Evolutionary conservation across 2,329 filamentous ascomycete species (phyloP).

Genomic region (Sarocladium brachiariae): DNA sequence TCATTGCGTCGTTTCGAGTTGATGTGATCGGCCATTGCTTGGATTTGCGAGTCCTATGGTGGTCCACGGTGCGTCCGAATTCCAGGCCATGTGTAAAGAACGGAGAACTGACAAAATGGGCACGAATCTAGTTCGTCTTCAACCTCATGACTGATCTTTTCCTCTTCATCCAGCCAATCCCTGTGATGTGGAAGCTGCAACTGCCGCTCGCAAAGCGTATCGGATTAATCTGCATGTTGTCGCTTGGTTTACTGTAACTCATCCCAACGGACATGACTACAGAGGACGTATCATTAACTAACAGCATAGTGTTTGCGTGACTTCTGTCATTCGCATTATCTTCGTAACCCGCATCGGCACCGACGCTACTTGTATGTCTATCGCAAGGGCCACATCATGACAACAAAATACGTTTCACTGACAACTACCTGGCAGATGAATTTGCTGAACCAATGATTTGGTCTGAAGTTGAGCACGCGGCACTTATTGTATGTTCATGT

Average conservation of each 20-base stretch:
- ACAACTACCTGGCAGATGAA: constrained; percentile 16
- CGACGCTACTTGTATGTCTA: constrained; percentile 19
- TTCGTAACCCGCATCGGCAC: constrained; percentile 18
- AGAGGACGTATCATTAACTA: no score
- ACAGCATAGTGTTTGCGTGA: constrained; percentile 17
- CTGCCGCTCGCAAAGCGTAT: constrained; percentile 23
- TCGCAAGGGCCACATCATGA: neutral
- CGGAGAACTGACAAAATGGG: neutral
- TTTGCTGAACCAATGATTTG: constrained; percentile 22
- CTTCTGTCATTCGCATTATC: constrained; percentile 22
- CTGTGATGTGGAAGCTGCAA: constrained; percentile 28
- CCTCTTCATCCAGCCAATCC: constrained; percentile 30
- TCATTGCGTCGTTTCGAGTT: constrained; percentile 21
- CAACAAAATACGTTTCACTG: neutral
- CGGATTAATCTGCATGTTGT: constrained; percentile 22
- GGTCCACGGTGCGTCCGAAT: constrained; percentile 25
- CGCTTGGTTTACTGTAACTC: constrained; percentile 20
- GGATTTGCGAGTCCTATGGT: constrained; percentile 24
- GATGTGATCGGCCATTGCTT: constrained; percentile 18
- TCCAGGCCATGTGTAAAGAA: neutral
- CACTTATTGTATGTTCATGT: constrained; percentile 26
- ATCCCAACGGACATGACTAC: no score
- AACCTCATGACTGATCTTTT: constrained; percentile 30
- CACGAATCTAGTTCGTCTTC: constrained; percentile 20
- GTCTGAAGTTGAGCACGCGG: constrained; percentile 24